A percentile compares a stretch with the other conserved stretches of the same genome.
Evolutionary conservation across 2,329 filamentous ascomycete species (phyloP).

Genomic region (Colletotrichum sansevieriae): DNA sequence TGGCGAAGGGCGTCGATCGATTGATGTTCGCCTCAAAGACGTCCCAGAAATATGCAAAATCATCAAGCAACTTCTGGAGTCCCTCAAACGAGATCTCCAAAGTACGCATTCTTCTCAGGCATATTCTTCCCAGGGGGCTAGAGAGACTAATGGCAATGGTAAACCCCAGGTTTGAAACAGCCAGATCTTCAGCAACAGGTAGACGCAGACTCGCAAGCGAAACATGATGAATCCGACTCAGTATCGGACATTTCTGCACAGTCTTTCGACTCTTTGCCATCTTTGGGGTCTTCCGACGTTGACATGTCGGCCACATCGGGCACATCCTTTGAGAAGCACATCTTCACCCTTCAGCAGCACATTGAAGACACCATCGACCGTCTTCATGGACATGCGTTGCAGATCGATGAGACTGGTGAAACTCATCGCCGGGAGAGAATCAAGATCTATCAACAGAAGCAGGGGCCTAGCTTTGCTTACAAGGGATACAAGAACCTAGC

Average conservation of each 20-base stretch:
- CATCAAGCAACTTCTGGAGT: background rate
- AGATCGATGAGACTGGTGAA: accelerated
- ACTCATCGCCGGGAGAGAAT: background rate
- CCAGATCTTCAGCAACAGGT: no score
- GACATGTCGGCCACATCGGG: no score
- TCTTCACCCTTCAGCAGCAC: accelerated
- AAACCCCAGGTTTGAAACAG: background rate
- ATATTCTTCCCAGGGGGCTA: no score
- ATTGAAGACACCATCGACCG: background rate
- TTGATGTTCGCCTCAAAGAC: background rate
- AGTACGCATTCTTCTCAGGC: background rate
- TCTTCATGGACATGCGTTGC: background rate
- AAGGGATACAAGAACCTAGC: background rate
- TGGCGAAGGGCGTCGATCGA: background rate
- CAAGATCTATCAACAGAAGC: background rate
- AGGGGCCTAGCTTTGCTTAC: background rate
- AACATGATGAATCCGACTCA: no score
- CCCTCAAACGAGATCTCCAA: background rate
- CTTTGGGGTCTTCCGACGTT: background rate
- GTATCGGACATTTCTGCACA: no score
- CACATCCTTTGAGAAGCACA: background rate
- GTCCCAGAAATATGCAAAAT: background rate
- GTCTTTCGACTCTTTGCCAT: background rate
- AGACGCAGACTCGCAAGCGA: no score
- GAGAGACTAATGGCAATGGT: no score